Evolutionary conservation across 257 asterid species (phyloP).

Genomic region (Paulownia fortunei): DNA sequence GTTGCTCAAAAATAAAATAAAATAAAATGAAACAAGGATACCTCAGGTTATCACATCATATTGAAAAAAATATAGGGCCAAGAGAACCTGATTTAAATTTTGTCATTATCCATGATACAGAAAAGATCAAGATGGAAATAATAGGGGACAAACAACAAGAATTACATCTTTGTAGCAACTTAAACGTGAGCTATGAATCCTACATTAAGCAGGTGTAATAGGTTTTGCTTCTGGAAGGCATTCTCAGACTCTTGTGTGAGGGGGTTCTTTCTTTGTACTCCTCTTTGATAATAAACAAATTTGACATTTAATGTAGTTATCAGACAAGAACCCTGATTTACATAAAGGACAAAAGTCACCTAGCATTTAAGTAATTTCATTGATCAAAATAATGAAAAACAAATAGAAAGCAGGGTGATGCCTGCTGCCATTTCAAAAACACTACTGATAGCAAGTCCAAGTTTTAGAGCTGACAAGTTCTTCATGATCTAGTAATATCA

Average conservation of each 20-base stretch:
- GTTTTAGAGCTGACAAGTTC: neutral
- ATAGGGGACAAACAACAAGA: too few relatives aligned
- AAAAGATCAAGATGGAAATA: too few relatives aligned
- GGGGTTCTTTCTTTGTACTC: too few relatives aligned
- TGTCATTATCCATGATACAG: neutral
- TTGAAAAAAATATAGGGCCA: neutral
- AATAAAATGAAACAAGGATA: neutral
- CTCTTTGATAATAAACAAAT: too few relatives aligned
- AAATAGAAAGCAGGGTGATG: neutral
- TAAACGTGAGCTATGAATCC: neutral
- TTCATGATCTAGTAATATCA: neutral
- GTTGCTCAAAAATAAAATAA: neutral
- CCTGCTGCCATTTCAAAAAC: neutral
- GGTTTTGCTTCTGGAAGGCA: neutral
- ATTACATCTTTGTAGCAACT: neutral
- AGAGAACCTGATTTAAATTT: neutral
- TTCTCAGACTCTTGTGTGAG: neutral
- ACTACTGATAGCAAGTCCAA: conserved; percentile 1
- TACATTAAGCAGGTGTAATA: neutral
- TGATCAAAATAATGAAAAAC: neutral
- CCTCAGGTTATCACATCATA: neutral
- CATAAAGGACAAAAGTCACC: neutral
- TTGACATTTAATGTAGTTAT: neutral
- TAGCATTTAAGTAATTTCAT: neutral
- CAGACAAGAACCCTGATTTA: neutral